These are phyloP conservation scores for Heterobasidion irregulare DNA, from an alignment of 1,284 basidiomycete species.

Conservation along the genomic window DNA sequence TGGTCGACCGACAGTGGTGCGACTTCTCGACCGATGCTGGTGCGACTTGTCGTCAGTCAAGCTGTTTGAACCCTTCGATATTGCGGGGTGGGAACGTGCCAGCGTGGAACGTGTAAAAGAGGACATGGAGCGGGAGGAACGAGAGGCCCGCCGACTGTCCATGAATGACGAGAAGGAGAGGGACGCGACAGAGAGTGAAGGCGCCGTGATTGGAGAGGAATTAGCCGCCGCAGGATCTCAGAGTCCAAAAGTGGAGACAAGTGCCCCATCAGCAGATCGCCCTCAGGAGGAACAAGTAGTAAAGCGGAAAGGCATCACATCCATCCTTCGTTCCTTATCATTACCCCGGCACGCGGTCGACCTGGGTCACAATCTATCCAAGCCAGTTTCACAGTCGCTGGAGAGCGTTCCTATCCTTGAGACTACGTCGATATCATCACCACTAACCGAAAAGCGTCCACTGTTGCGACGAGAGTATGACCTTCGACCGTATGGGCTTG, in stretches of 20 bases:
- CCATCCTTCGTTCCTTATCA: neutral
- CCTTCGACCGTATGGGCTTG: slow-evolving; percentile 61
- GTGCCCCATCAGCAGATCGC: neutral
- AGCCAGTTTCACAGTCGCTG: neutral
- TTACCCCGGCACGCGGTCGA: neutral
- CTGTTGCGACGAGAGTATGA: slow-evolving; percentile 53
- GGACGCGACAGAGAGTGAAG: neutral
- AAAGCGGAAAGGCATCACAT: neutral
- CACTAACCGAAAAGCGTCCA: slow-evolving; percentile 13
- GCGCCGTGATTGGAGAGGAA: neutral
- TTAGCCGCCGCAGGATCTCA: neutral
- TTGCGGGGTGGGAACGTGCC: slow-evolving; percentile 59
- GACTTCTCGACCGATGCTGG: slow-evolving; percentile 70
- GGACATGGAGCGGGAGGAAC: slow-evolving; percentile 27
- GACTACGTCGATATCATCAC: slow-evolving; percentile 1
- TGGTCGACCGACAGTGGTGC: slow-evolving; percentile 36
- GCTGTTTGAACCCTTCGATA: slow-evolving; percentile 67
- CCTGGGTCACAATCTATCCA: neutral
- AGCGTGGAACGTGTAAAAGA: slow-evolving; percentile 41
- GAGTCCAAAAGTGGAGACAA: neutral
- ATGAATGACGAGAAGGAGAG: slow-evolving; percentile 1
- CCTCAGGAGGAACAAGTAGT: neutral
- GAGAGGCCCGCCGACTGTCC: slow-evolving; percentile 6
- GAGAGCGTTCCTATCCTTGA: neutral
- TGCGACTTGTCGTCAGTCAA: slow-evolving; percentile 53